Evolutionary conservation across 2,329 filamentous ascomycete genomes (phyloP).

Genomic region (Scedosporium apiospermum): DNA sequence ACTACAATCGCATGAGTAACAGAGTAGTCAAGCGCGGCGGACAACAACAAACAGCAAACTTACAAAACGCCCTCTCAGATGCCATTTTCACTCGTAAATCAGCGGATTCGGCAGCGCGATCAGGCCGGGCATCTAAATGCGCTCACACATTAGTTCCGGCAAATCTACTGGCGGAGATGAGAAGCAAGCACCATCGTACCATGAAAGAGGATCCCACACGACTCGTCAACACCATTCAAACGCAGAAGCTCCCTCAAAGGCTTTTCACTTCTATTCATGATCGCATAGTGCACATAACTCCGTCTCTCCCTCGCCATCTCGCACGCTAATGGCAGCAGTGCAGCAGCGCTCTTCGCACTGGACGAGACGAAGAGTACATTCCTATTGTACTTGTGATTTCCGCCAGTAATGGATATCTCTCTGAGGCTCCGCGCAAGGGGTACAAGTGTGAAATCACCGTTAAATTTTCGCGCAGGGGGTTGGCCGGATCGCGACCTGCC

Average conservation of each 20-base stretch:
- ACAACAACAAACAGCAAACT: constrained; percentile 14
- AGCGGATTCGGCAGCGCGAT: constrained; percentile 60
- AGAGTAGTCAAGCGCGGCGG: not conserved
- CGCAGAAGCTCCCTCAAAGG: constrained; percentile 58
- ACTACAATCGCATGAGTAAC: constrained; percentile 22
- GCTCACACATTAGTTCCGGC: constrained; percentile 10
- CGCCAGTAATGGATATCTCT: constrained; percentile 43
- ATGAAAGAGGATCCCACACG: constrained; percentile 56
- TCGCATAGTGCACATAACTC: constrained; percentile 71
- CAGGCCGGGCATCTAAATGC: constrained; percentile 60
- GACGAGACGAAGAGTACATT: constrained; percentile 75
- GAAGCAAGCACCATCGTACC: constrained; percentile 25
- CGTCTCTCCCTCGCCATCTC: constrained; percentile 64
- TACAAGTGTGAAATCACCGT: constrained; percentile 61
- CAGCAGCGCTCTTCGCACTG: constrained; percentile 61
- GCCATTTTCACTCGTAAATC: constrained; percentile 59
- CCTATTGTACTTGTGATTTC: constrained; percentile 38
- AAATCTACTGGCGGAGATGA: too few relatives aligned
- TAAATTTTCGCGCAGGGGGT: constrained; percentile 15
- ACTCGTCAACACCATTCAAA: constrained; percentile 68
- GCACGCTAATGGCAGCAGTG: constrained; percentile 73
- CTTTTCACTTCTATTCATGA: constrained; percentile 67
- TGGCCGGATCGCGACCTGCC: not conserved
- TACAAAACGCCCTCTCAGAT: constrained; percentile 54
- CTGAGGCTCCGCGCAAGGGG: constrained; percentile 55